Evolutionary conservation across 1,284 basidiomycete genomes (phyloP).

Genomic region (Tilletia setariae): DNA sequence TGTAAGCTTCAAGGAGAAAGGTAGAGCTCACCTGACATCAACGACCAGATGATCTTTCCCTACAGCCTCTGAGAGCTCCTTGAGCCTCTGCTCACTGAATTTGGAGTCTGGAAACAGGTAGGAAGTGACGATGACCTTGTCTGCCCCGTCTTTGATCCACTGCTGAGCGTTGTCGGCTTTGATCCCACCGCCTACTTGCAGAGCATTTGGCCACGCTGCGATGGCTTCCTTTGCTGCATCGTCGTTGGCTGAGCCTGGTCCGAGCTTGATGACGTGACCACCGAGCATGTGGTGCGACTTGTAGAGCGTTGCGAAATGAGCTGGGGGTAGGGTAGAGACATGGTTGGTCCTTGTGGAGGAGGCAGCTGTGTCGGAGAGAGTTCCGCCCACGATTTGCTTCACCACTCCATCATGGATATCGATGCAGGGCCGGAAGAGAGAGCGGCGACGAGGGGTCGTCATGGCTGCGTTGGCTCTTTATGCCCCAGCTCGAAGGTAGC

Average conservation of each 20-base stretch:
- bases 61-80: conserved; percentile 65
- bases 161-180: conserved; percentile 71
- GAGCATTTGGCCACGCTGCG: conserved; percentile 71
- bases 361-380: conserved; percentile 59
- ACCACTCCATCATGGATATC: conserved; percentile 77
- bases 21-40: conserved; percentile 70
- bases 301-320: conserved; percentile 79
- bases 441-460: conserved; percentile 17
- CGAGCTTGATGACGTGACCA: conserved; percentile 95
- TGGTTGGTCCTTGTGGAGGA: conserved; percentile 77
- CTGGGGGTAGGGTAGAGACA: conserved; percentile 76
- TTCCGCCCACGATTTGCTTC: conserved; percentile 97
- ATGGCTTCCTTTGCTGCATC: conserved; percentile 78
- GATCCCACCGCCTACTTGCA: conserved; percentile 95
- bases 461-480: too few relatives aligned
- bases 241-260: conserved; percentile 69
- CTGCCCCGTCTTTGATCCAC: conserved; percentile 86
- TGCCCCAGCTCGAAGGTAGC: too few relatives aligned
- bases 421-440: conserved; percentile 85
- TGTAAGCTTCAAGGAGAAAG: conserved; percentile 57
- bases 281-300: conserved; percentile 68
- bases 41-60: conserved; percentile 87
- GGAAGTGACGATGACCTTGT: conserved; percentile 97
- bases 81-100: conserved; percentile 74
- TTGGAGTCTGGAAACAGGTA: conserved; percentile 80